A percentile compares a stretch with the other conserved stretches of the same genome.
phyloP scores from a whole-genome alignment of 345 rosid genomes.

The Moricandia moricandioides region DNA sequence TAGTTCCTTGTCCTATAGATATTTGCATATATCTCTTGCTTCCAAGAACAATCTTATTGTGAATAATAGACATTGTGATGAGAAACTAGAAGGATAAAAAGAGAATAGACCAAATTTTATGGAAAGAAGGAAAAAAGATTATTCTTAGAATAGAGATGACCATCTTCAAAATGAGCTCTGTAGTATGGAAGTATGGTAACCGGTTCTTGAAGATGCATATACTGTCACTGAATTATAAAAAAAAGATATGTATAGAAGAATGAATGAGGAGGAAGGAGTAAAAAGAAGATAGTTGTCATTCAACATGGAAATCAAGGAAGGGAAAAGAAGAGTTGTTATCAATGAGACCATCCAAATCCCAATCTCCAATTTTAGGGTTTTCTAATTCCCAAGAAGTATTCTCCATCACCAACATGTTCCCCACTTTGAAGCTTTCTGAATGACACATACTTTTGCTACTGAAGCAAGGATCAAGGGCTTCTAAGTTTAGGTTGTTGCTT shows the following conservation, averaged over 20 bases:
- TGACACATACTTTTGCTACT: conserved; percentile 34
- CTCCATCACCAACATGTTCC: conserved; percentile 53
- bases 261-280: conserved; percentile 6
- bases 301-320: conserved; percentile 34
- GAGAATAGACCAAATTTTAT: background rate
- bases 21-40: background rate
- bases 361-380: conserved; percentile 76
- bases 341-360: conserved; percentile 69
- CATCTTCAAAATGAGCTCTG: background rate
- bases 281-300: conserved; percentile 23
- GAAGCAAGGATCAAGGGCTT: conserved; percentile 52
- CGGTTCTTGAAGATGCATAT: background rate
- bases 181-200: too few relatives aligned
- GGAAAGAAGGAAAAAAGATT: background rate
- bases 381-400: conserved; percentile 63
- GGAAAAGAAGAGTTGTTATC: background rate
- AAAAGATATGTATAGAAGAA: conserved; percentile 16
- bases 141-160: background rate
- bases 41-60: background rate
- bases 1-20: background rate
- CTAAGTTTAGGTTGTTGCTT: conserved; percentile 43
- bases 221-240: background rate
- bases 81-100: background rate
- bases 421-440: conserved; percentile 46
- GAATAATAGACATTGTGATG: background rate